phyloP scores from a whole-genome alignment of 129 eudicot species.

The Flaveria sonorensis region DNA sequence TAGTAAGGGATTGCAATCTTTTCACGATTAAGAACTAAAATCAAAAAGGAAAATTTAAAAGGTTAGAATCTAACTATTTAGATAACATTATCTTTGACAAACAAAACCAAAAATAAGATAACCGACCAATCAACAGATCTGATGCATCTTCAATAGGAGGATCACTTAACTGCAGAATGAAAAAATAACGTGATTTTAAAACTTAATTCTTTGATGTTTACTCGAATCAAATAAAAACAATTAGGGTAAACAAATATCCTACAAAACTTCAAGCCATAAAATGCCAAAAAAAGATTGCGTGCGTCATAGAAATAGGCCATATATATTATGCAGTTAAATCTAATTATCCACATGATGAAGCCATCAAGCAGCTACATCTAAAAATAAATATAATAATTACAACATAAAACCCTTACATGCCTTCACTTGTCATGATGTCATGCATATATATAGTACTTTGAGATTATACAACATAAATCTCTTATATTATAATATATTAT shows the following conservation, averaged over 20 bases:
- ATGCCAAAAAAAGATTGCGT: not conserved
- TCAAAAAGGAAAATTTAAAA: too few species aligned
- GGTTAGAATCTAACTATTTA: too few species aligned
- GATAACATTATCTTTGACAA: too few species aligned
- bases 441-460: not conserved
- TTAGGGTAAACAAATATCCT: not conserved
- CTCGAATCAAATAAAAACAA: not conserved
- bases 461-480: not conserved
- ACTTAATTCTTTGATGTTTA: too few species aligned
- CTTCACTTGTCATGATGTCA: not conserved
- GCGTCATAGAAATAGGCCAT: not conserved
- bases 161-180: too few species aligned
- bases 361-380: not conserved
- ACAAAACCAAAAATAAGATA: too few species aligned
- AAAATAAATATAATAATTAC: not conserved
- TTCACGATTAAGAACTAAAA: too few species aligned
- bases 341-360: not conserved
- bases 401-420: not conserved
- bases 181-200: too few species aligned
- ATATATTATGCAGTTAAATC: not conserved
- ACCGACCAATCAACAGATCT: too few species aligned
- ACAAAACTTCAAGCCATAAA: slow-evolving; percentile 1
- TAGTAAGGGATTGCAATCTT: too few species aligned
- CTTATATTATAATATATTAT: too few species aligned
- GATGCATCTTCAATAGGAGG: too few species aligned